A percentile compares a stretch with the other conserved stretches of the same genome.
Evolutionary conservation across 73 alveolate species (phyloP).

Genomic region (Halteria grandinella): DNA sequence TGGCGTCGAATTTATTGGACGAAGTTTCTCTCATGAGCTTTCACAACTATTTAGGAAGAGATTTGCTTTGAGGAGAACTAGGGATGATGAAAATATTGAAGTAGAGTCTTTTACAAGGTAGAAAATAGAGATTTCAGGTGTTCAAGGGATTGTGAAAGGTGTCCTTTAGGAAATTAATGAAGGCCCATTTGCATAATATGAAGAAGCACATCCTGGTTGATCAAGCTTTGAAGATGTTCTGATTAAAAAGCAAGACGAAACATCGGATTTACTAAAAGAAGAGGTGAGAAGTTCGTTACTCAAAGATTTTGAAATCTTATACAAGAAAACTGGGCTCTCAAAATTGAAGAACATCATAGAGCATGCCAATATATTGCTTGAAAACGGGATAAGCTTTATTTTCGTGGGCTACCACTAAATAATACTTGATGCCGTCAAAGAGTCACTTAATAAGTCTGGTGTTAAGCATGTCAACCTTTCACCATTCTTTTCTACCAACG

Average conservation of each 20-base stretch:
- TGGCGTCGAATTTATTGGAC: conserved; percentile 13
- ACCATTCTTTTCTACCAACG: neutral
- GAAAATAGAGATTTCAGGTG: neutral
- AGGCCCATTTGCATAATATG: neutral
- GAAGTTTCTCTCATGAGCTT: neutral
- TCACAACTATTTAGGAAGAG: neutral
- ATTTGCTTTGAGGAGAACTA: conserved; percentile 7
- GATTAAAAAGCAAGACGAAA: no score
- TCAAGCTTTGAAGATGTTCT: neutral
- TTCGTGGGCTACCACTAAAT: neutral
- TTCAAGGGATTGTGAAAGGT: neutral
- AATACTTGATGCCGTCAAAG: neutral
- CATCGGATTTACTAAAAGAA: no score
- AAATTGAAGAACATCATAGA: neutral
- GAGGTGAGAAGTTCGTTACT: neutral
- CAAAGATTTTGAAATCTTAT: neutral
- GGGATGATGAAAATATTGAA: conserved; percentile 9
- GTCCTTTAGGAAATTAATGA: neutral
- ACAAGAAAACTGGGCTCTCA: neutral
- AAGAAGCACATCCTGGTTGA: neutral
- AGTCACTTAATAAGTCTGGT: neutral
- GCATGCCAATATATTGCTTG: neutral
- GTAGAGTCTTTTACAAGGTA: neutral
- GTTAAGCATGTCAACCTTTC: neutral
- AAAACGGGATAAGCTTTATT: conserved; percentile 1